phyloP scores from a whole-genome alignment of 176 grass and related monocot species.

The Avena sativa region DNA sequence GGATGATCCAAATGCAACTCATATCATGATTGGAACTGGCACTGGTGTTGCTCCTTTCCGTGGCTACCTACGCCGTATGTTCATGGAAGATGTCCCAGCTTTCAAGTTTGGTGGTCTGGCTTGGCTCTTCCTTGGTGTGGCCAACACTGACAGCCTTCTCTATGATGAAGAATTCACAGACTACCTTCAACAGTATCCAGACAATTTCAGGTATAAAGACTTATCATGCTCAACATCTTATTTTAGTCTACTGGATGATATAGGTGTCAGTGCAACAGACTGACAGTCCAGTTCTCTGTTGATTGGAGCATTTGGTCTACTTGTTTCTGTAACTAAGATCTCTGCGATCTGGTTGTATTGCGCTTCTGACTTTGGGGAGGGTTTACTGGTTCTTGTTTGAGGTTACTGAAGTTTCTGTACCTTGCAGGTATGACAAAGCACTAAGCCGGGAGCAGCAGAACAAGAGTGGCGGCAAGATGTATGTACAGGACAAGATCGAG shows the following conservation, averaged over 20 bases:
- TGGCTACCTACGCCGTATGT: constrained; percentile 90
- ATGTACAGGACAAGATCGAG: constrained; percentile 95
- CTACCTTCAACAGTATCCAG: constrained; percentile 74
- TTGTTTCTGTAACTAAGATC: not conserved
- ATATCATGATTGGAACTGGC: constrained; percentile 98
- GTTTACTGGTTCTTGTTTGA: constrained; percentile 3
- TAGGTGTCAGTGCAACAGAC: not conserved
- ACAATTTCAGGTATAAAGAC: constrained; percentile 71
- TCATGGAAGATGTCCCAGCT: constrained; percentile 92
- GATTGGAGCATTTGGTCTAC: not conserved
- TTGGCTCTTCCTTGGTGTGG: constrained; percentile 93
- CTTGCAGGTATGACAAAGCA: constrained; percentile 82
- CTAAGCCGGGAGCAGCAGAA: constrained; percentile 89
- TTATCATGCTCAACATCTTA: not conserved
- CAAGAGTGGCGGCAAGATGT: constrained; percentile 85
- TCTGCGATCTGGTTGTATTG: not conserved
- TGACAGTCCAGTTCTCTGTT: not conserved
- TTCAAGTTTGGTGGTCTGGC: constrained; percentile 86
- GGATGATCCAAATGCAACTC: constrained; percentile 81
- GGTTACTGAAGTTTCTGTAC: not conserved
- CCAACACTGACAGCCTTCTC: constrained; percentile 88
- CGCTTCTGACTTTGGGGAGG: constrained; percentile 9
- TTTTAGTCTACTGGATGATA: constrained; percentile 31
- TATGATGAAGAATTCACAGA: constrained; percentile 87
- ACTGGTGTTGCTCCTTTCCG: constrained; percentile 90